Evolutionary conservation across 192 early-diverging fungal species (phyloP).

Genomic region (Phycomyces nitens): DNA sequence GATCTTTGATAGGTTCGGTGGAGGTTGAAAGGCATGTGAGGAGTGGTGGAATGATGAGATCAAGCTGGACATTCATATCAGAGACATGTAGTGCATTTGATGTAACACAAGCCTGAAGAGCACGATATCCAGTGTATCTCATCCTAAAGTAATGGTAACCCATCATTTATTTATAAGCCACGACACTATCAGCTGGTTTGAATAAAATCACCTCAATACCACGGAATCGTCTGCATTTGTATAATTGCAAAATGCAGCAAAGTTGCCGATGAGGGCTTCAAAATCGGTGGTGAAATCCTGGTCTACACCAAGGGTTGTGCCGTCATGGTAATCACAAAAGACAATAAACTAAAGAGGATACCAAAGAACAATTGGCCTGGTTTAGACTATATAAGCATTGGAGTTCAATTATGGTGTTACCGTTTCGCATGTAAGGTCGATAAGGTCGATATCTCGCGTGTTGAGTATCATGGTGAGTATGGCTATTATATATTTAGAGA

Average conservation of each 20-base stretch:
- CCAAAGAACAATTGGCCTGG: neutral
- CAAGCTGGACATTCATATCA: constrained; percentile 54
- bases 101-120: constrained; percentile 56
- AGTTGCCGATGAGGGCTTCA: constrained; percentile 53
- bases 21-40: constrained; percentile 7
- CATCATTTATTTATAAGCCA: neutral
- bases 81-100: constrained; percentile 59
- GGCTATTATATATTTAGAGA: constrained; percentile 74
- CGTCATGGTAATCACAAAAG: constrained; percentile 71
- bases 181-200: neutral
- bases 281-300: constrained; percentile 52
- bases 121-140: constrained; percentile 57
- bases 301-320: constrained; percentile 69
- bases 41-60: constrained; percentile 58
- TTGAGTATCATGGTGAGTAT: constrained; percentile 59
- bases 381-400: neutral
- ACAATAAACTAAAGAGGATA: constrained; percentile 53
- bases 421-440: constrained; percentile 55
- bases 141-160: constrained; percentile 6
- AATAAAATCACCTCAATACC: constrained; percentile 21
- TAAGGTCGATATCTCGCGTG: constrained; percentile 57
- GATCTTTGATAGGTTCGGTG: constrained; percentile 3
- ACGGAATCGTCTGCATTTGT: constrained; percentile 13
- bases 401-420: constrained; percentile 29
- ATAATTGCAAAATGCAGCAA: constrained; percentile 46